phyloP scores from a whole-genome alignment of 2,329 filamentous ascomycete species.

The Fusarium sp. region DNA sequence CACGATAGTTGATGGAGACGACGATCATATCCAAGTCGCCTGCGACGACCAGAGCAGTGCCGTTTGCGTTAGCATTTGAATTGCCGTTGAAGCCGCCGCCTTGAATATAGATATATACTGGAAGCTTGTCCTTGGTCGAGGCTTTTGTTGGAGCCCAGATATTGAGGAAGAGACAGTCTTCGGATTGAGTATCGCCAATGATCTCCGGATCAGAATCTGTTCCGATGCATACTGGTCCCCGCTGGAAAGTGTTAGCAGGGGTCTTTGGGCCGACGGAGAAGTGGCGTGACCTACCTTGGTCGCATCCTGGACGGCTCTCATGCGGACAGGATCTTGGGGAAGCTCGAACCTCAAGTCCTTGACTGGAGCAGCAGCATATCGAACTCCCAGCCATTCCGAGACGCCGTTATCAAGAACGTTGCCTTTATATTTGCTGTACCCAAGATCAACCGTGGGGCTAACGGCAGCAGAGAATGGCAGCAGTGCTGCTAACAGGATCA shows the following conservation, averaged over 20 bases:
- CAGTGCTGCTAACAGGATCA: slow-evolving; percentile 3
- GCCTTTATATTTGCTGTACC: slow-evolving; percentile 73
- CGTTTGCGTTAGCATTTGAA: slow-evolving; percentile 63
- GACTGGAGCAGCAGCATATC: slow-evolving; percentile 75
- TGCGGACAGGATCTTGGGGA: slow-evolving; percentile 66
- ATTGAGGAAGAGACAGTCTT: slow-evolving; percentile 76
- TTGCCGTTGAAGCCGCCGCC: slow-evolving; percentile 67
- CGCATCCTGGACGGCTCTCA: slow-evolving; percentile 59
- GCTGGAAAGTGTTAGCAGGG: slow-evolving; percentile 25
- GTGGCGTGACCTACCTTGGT: slow-evolving; percentile 52
- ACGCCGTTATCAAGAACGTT: slow-evolving; percentile 62
- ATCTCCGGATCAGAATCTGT: slow-evolving; percentile 35
- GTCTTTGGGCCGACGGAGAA: too few species aligned
- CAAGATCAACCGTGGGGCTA: slow-evolving; percentile 61
- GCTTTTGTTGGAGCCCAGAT: slow-evolving; percentile 67
- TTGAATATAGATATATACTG: slow-evolving; percentile 68
- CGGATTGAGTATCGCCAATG: slow-evolving; percentile 49
- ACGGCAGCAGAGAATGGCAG: slow-evolving; percentile 15
- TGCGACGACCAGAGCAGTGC: slow-evolving; percentile 63
- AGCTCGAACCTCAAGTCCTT: slow-evolving; percentile 72
- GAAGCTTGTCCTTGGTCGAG: slow-evolving; percentile 59
- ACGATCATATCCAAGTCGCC: slow-evolving; percentile 70
- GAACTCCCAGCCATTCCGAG: slow-evolving; percentile 76
- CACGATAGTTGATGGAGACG: slow-evolving; percentile 79
- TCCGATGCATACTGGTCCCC: slow-evolving; percentile 42